Conservation (phyloP, 805 yeast species). For the Saturnispora ahearnii region DNA sequence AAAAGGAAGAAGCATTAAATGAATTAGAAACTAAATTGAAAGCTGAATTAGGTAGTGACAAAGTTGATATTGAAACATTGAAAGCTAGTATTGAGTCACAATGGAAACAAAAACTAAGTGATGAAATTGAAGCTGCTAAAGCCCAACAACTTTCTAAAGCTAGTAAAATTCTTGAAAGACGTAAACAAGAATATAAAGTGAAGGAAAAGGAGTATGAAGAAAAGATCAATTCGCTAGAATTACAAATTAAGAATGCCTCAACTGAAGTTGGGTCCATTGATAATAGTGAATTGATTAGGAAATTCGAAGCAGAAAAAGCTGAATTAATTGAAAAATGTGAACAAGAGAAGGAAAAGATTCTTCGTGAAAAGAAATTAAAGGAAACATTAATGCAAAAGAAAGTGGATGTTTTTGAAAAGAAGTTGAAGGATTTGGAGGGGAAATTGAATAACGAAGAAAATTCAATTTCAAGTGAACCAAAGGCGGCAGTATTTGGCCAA, state of each 20-base stretch:
- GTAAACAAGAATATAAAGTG: constrained; percentile 28
- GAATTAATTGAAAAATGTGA: constrained; percentile 18
- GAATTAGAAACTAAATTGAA: constrained; percentile 17
- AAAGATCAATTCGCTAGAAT: constrained; percentile 19
- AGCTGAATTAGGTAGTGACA: constrained; percentile 5
- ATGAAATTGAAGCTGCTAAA: constrained; percentile 26
- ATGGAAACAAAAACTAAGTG: constrained; percentile 21
- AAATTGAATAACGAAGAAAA: not conserved
- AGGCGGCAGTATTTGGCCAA: not conserved
- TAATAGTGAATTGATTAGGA: constrained; percentile 5
- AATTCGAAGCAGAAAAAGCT: constrained; percentile 15
- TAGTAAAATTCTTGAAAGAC: constrained; percentile 28
- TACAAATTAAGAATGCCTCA: constrained; percentile 2
- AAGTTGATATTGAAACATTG: constrained; percentile 9
- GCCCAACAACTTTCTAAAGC: constrained; percentile 32
- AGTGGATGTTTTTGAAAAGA: constrained; percentile 43
- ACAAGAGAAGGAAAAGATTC: constrained; percentile 31
- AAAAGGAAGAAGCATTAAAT: constrained; percentile 16
- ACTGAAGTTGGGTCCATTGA: not conserved
- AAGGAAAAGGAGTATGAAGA: constrained; percentile 25
- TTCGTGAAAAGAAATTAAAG: constrained; percentile 49
- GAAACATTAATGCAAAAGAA: constrained; percentile 44
- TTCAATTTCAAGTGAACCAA: not conserved
- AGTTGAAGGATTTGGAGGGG: constrained; percentile 20
- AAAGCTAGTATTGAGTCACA: constrained; percentile 24